Percentiles rank a stretch among this genome's conserved stretches.
Evolutionary conservation across 2,329 filamentous ascomycete genomes (phyloP).

Genomic region (Didymosphaeria variabile): DNA sequence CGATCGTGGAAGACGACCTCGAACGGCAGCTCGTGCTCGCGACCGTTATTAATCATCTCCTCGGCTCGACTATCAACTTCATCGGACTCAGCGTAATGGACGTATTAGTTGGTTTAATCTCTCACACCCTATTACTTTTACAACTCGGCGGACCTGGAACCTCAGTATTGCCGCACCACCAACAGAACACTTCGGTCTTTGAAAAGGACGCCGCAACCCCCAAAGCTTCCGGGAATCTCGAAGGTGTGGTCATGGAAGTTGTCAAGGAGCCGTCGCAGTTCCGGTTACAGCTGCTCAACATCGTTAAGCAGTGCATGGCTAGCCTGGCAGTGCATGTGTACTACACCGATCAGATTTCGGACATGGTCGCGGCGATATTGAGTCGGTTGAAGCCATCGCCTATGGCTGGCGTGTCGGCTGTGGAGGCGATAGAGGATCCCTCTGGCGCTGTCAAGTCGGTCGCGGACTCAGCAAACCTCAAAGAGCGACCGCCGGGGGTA

Average conservation of each 20-base stretch:
- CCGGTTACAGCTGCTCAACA: slow-evolving; percentile 71
- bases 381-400: slow-evolving; percentile 75
- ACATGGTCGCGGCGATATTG: slow-evolving; percentile 88
- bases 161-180: slow-evolving; percentile 49
- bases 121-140: slow-evolving; percentile 81
- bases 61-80: slow-evolving; percentile 89
- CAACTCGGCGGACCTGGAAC: slow-evolving; percentile 65
- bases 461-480: slow-evolving; percentile 58
- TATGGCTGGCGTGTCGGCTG: slow-evolving; percentile 54
- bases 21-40: slow-evolving; percentile 78
- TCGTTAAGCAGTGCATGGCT: slow-evolving; percentile 85
- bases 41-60: slow-evolving; percentile 80
- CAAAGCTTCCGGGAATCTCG: slow-evolving; percentile 29
- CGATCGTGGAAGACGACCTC: slow-evolving; percentile 74
- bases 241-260: slow-evolving; percentile 49
- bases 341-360: slow-evolving; percentile 93
- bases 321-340: slow-evolving; percentile 93
- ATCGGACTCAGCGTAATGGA: slow-evolving; percentile 98
- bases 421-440: slow-evolving; percentile 62
- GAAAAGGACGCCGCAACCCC: slow-evolving; percentile 32
- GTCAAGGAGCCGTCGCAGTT: slow-evolving; percentile 60
- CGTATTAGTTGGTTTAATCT: slow-evolving; percentile 82
- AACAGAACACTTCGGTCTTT: slow-evolving; percentile 44
- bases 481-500: slow-evolving; percentile 60
- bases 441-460: slow-evolving; percentile 58